These are phyloP conservation scores for Colletotrichum endophyticum DNA, from an alignment of 2,329 filamentous ascomycete species.

Conservation along the genomic window DNA sequence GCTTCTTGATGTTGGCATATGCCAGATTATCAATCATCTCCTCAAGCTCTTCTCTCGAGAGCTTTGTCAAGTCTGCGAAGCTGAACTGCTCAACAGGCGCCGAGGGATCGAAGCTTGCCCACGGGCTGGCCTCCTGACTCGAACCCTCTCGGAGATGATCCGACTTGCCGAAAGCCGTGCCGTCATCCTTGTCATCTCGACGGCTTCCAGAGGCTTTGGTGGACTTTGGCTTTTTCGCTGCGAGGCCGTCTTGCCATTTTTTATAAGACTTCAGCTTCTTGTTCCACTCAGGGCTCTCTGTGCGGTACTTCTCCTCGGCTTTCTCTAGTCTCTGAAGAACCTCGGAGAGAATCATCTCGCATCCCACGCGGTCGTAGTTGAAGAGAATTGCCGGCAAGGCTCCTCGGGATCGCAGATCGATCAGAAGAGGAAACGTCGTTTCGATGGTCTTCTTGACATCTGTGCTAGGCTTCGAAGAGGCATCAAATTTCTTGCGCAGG, in stretches of 20 bases:
- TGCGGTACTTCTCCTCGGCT: conserved; percentile 47
- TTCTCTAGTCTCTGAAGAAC: conserved; percentile 58
- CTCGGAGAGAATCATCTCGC: conserved; percentile 61
- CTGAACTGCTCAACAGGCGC: conserved; percentile 67
- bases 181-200: conserved; percentile 30
- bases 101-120: conserved; percentile 71
- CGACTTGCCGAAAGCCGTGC: conserved; percentile 49
- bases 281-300: conserved; percentile 64
- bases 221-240: conserved; percentile 36
- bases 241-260: conserved; percentile 33
- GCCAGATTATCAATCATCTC: conserved; percentile 56
- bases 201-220: neutral
- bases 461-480: neutral
- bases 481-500: conserved; percentile 50
- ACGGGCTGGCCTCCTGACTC: conserved; percentile 57
- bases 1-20: conserved; percentile 52
- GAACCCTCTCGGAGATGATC: conserved; percentile 63
- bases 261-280: conserved; percentile 50
- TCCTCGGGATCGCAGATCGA: conserved; percentile 64
- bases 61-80: conserved; percentile 67
- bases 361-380: conserved; percentile 73
- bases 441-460: conserved; percentile 3
- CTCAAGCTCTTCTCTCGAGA: conserved; percentile 63
- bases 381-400: conserved; percentile 78
- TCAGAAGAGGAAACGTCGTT: conserved; percentile 55